Base-by-base conservation (phyloP, 2,329 filamentous ascomycete genomes). In the Myriosclerotinia duriaeana region DNA sequence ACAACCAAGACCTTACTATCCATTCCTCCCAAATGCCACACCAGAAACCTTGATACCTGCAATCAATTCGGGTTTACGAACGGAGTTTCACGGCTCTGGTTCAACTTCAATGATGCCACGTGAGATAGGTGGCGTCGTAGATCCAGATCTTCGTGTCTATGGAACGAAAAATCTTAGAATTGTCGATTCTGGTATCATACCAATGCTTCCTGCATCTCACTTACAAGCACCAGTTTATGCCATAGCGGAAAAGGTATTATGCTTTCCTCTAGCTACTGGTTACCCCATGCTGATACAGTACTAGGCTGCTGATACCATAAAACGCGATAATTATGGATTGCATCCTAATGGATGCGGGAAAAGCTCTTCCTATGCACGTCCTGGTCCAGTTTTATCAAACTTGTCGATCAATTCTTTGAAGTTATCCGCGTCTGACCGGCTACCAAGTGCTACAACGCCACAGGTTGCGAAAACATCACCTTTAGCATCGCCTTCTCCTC, bases 301-400 rank as follows among this genome's bases (percentile, higher is more conserved):
- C 12, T 61, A 74, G 71, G 71, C 72, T 59, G 69, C 71, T 17
- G 71, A 74, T 53, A 71, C 71, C 44, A 73, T 74, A 63, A 74
- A 74, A 53, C 66, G 63, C 5, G 69, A 72, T 34, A 71, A 73
- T 56, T 26, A 58, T 40, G 67, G 65, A 8, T 56, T 71, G 7
- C 48, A 38, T 55, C 67, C 67, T 36, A 36, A 61, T 36, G 68
- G 68, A 9, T 72, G 71, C 44, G 65, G 65, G 2, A 58, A 40
- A 58, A 30, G 54, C 40, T 56, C 64, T 42, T 53, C 58, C 12
- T 66, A 55, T 53, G 65, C 65, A 38, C 48, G 26, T 17, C 50
- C 58, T 20, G 65, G 65, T 52, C 67, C 67, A 46, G 44, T 66
- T 30, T 66, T 66, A 48, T 53, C 64, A 14, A 66, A 61, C 22